These are phyloP conservation scores for Quercus dentata DNA, from an alignment of 306 rosid species.

Conservation along the genomic window DNA sequence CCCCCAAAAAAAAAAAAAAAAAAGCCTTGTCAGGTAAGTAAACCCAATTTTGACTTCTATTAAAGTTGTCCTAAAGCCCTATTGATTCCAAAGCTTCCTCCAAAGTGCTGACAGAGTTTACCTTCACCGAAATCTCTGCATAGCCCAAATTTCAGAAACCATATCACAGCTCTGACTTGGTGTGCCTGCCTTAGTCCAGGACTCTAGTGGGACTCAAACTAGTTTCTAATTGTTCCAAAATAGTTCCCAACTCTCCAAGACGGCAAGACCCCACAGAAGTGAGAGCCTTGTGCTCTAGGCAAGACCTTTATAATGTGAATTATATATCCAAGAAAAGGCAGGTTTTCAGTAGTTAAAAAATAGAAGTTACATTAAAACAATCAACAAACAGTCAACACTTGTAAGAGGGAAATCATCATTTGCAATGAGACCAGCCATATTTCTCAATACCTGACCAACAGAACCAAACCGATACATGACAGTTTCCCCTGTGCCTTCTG, in stretches of 20 bases:
- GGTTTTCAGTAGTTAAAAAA: not conserved
- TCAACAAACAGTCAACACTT: not conserved
- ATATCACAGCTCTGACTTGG: not conserved
- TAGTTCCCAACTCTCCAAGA: no score
- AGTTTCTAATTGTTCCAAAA: no score
- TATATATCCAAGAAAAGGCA: not conserved
- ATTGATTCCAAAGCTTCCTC: not conserved
- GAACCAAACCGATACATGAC: slow-evolving; percentile 92
- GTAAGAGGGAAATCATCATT: not conserved
- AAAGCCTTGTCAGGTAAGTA: no score
- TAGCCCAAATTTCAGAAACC: not conserved
- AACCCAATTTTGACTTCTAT: no score
- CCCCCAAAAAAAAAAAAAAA: no score
- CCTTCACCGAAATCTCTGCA: not conserved
- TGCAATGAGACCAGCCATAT: not conserved
- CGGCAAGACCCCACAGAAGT: no score
- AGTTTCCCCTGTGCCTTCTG: slow-evolving; percentile 69
- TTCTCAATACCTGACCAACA: slow-evolving; percentile 81
- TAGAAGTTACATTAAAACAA: not conserved
- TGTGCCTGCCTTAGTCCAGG: not conserved
- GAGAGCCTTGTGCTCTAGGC: no score
- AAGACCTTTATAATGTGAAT: no score
- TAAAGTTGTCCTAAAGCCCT: not conserved
- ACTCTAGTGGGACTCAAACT: no score
- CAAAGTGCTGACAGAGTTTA: not conserved